These are phyloP conservation scores for Neoboletus subvelutipes DNA, from an alignment of 768 basidiomycete species.

Conservation along the genomic window DNA sequence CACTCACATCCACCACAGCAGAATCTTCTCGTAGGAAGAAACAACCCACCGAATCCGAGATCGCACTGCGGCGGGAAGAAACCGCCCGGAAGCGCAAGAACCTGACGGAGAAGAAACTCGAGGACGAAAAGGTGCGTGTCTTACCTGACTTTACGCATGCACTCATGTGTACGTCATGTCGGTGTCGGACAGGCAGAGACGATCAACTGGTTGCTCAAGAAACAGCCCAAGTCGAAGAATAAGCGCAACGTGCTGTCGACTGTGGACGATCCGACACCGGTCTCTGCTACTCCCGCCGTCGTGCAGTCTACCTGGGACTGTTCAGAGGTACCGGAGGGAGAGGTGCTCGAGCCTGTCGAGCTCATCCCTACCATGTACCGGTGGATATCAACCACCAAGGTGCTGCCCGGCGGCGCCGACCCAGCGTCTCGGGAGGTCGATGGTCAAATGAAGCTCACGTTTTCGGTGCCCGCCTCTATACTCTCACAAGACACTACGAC, in stretches of 20 bases:
- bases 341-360: conserved; percentile 40
- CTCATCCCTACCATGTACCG: conserved; percentile 59
- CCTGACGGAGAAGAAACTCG: conserved; percentile 30
- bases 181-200: conserved; percentile 65
- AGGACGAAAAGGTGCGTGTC: conserved; percentile 48
- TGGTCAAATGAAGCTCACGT: conserved; percentile 44
- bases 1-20: not conserved
- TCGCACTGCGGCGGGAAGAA: conserved; percentile 75
- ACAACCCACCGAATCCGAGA: conserved; percentile 66
- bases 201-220: conserved; percentile 85
- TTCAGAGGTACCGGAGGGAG: conserved; percentile 38
- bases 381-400: conserved; percentile 63
- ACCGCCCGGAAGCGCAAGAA: conserved; percentile 80
- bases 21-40: conserved; percentile 42
- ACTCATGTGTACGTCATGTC: not conserved
- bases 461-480: conserved; percentile 50
- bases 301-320: conserved; percentile 31
- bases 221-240: conserved; percentile 68
- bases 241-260: conserved; percentile 54
- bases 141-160: not conserved
- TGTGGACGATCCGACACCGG: conserved; percentile 44
- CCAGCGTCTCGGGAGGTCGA: conserved; percentile 4
- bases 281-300: conserved; percentile 29
- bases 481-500: conserved; percentile 14
- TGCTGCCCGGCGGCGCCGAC: conserved; percentile 3